Evolutionary conservation across 371 early-diverging fungal genomes (phyloP).

Genomic region (Rhizopus stolonifer): DNA sequence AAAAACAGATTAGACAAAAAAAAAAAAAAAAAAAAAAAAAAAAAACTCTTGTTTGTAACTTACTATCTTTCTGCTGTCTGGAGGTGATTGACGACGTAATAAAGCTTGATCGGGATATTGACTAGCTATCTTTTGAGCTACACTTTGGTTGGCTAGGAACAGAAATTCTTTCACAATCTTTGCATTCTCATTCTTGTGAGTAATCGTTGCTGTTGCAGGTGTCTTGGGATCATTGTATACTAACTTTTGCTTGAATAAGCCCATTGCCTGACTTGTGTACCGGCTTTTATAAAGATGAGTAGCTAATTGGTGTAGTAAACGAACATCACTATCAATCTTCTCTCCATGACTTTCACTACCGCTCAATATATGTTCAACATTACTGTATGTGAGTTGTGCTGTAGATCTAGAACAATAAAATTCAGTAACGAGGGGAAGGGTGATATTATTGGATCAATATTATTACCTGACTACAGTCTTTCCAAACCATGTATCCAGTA

Average conservation of each 20-base stretch:
- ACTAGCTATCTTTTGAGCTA: conserved; percentile 83
- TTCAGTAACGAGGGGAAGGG: neutral
- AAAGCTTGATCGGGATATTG: conserved; percentile 85
- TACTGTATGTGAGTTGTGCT: conserved; percentile 78
- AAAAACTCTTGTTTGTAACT: too few species aligned
- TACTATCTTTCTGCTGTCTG: conserved; percentile 58
- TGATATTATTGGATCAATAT: too few species aligned
- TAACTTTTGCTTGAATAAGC: conserved; percentile 12
- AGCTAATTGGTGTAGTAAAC: conserved; percentile 23
- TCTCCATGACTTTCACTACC: conserved; percentile 15
- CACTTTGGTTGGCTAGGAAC: conserved; percentile 90
- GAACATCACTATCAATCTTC: conserved; percentile 30
- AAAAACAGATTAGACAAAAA: conserved; percentile 31
- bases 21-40: too few species aligned
- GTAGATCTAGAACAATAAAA: conserved; percentile 42
- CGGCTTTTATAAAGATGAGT: conserved; percentile 8
- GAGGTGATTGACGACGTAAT: conserved; percentile 77
- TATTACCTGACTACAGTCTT: conserved; percentile 80
- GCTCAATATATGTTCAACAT: conserved; percentile 83
- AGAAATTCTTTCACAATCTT: conserved; percentile 95
- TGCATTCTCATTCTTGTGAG: conserved; percentile 74
- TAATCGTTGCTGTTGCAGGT: conserved; percentile 68
- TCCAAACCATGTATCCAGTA: conserved; percentile 70
- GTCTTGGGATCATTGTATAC: conserved; percentile 25
- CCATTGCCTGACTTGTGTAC: conserved; percentile 23